Percentiles rank a stretch among this genome's conserved stretches.
These are phyloP conservation scores for Arthrocladium fulminans DNA, from an alignment of 2,329 filamentous ascomycete species.

Conservation along the genomic window DNA sequence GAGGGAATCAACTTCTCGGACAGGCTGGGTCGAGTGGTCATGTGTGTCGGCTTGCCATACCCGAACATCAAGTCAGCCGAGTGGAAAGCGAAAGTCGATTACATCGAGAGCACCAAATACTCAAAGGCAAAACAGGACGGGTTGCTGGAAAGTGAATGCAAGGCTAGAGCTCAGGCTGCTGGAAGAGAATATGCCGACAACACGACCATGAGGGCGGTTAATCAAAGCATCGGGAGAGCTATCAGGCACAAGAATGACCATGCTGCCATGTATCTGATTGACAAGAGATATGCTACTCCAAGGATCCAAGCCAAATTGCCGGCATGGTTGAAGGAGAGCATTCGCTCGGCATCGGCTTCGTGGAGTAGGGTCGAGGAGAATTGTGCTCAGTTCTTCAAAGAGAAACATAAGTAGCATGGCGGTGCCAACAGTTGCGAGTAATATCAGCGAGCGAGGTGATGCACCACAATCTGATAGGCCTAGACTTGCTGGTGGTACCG, in stretches of 20 bases:
- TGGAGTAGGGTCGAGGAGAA: constrained; percentile 53
- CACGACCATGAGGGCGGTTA: constrained; percentile 90
- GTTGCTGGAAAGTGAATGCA: constrained; percentile 13
- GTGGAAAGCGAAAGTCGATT: constrained; percentile 85
- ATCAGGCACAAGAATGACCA: constrained; percentile 85
- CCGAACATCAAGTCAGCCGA: constrained; percentile 82
- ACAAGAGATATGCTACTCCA: constrained; percentile 65
- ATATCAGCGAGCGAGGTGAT: neutral
- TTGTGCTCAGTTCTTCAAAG: constrained; percentile 48
- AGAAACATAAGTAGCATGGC: neutral
- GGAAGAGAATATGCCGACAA: constrained; percentile 85
- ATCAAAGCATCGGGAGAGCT: constrained; percentile 88
- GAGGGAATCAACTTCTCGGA: constrained; percentile 99
- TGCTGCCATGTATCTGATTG: constrained; percentile 78
- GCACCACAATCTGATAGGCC: neutral
- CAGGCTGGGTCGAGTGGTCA: constrained; percentile 73
- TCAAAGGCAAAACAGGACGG: constrained; percentile 14
- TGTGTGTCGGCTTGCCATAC: constrained; percentile 88
- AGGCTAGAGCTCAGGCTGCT: constrained; percentile 36
- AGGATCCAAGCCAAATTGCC: constrained; percentile 73
- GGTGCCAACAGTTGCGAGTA: neutral
- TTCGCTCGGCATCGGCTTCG: constrained; percentile 46
- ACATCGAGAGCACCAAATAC: constrained; percentile 53
- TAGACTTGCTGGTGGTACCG: no score
- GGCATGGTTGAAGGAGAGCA: constrained; percentile 71